A percentile compares a stretch with the other conserved stretches of the same genome.
Evolutionary conservation across 768 basidiomycete species (phyloP).

Genomic region (Suillus fuscotomentosus): DNA sequence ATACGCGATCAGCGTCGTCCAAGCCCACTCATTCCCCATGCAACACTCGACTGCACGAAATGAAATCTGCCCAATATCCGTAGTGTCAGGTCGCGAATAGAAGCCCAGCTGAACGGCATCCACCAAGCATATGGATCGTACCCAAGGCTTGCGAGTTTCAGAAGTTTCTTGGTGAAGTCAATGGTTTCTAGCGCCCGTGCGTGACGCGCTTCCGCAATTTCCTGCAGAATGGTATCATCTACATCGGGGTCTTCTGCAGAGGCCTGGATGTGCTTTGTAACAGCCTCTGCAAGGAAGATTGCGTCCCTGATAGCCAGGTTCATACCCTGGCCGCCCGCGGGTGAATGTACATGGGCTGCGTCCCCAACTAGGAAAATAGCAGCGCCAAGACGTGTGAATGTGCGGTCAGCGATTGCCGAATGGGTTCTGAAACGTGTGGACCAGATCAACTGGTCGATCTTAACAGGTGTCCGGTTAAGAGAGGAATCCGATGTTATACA

Average conservation of each 20-base stretch:
- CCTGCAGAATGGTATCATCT: conserved; percentile 31
- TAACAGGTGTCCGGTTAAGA: conserved; percentile 22
- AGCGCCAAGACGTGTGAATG: conserved; percentile 28
- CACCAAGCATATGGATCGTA: conserved; percentile 20
- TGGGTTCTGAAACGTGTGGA: conserved; percentile 42
- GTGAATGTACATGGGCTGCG: conserved; percentile 54
- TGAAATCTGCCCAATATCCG: conserved; percentile 19
- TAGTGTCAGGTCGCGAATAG: conserved; percentile 26
- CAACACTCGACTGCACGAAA: conserved; percentile 15
- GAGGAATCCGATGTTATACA: conserved; percentile 1
- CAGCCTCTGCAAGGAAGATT: conserved; percentile 41
- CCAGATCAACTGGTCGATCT: conserved; percentile 36
- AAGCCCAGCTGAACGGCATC: conserved; percentile 24
- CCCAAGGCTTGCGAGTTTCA: conserved; percentile 22
- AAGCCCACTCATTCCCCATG: conserved; percentile 28
- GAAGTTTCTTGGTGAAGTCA: conserved; percentile 35
- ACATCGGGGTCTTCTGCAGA: conserved; percentile 8
- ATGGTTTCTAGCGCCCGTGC: conserved; percentile 43
- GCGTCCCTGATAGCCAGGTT: conserved; percentile 59
- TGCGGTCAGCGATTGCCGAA: conserved; percentile 38
- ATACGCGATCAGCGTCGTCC: conserved; percentile 16
- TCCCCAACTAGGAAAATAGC: conserved; percentile 31
- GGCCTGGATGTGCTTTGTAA: conserved; percentile 35
- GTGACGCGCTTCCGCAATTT: conserved; percentile 36
- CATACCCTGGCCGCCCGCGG: conserved; percentile 57